phyloP scores from a whole-genome alignment of 78 protist genomes.

The Dictyostelium firmibasis region DNA sequence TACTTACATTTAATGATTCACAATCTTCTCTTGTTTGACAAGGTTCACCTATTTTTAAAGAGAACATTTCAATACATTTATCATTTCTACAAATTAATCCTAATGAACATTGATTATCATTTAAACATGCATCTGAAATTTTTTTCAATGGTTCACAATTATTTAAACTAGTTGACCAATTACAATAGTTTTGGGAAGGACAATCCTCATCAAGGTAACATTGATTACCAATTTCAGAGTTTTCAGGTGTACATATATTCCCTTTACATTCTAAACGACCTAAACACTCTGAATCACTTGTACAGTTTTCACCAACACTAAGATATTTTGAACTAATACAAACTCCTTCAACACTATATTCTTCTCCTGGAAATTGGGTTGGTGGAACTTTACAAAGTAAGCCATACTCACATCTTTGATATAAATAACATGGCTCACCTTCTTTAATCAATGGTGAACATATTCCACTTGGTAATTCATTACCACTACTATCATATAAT shows the following conservation, averaged over 20 bases:
- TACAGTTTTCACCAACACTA: neutral
- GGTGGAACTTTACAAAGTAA: neutral
- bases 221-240: neutral
- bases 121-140: neutral
- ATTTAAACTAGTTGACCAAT: neutral
- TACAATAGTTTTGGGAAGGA: neutral
- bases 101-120: neutral
- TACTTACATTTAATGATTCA: neutral
- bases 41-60: neutral
- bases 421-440: neutral
- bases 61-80: neutral
- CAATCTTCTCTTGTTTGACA: neutral
- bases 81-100: neutral
- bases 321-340: neutral
- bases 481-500: neutral
- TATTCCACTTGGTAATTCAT: neutral
- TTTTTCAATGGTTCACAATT: neutral
- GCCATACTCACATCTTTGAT: neutral
- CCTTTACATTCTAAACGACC: neutral
- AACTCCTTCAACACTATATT: neutral
- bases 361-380: neutral
- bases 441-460: neutral
- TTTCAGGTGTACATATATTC: neutral
- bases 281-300: neutral
- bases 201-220: neutral